Base-by-base conservation (phyloP, 2,329 filamentous ascomycete genomes). In the Pseudocercospora pini-densiflorae region DNA sequence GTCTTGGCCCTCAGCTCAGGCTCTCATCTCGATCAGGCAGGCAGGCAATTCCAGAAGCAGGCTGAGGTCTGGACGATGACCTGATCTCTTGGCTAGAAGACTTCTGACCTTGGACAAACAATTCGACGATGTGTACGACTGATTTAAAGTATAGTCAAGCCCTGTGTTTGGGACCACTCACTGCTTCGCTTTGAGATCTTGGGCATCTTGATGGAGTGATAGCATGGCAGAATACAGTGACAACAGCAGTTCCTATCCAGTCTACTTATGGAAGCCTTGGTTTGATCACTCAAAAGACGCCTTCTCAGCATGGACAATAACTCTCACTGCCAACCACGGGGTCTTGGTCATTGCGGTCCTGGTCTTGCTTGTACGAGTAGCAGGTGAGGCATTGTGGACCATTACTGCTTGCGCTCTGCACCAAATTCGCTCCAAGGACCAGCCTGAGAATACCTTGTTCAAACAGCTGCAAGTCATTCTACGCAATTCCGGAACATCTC, bases 391-490 rank as follows among this genome's bases (percentile, higher is more conserved):
- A 1, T 29, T 59, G 5, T 65, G 63, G 63, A 65, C 47, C 24
- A 65, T 65, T 31, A 43, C 51, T 5, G 36, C 63, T 8, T 65
- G 16, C 43, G 58, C 43, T 7, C 58, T 65, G 7, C 63, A 65
- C 24, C 63, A 65, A 33, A 9, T 54, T 23, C 63, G 63, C n/a
- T 2, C 63, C 2, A 53, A 40, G 12, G 7, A 29, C n/a, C n/a
- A 31, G 40, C 29, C 63, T 12, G 36, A 65, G 33, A 51, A 40
- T 43, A 49, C 23, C 3, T 14, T 65, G 27, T 59, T 43, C 58
- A 49, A 49, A 27, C 43, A 49, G 16, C 31, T 65, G 9, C 58
- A 65, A 29, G 63, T 65, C 63, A 61, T 61, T 12, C 47, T 65
- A 21, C 57, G 63, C 24, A 61, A 65, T 31, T 24, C 51, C 8